phyloP scores from a whole-genome alignment of 2,329 filamentous ascomycete species.

The Fonsecaea pedrosoi region DNA sequence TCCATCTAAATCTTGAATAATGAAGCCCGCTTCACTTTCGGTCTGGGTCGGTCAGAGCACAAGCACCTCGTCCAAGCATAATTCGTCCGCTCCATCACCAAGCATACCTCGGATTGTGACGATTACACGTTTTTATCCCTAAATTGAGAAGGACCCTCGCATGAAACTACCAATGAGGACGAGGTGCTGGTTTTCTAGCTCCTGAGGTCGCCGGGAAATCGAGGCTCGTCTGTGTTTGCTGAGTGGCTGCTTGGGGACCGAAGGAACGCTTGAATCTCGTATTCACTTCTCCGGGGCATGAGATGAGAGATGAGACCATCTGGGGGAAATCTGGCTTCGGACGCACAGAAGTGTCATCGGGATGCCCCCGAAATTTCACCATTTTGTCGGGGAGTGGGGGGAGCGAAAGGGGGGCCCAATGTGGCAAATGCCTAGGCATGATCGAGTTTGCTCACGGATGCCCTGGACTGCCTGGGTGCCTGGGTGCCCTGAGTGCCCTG shows the following conservation, averaged over 20 bases:
- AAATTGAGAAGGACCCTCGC: too few species aligned
- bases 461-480: too few species aligned
- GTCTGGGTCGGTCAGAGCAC: too few species aligned
- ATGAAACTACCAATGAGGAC: neutral
- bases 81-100: too few species aligned
- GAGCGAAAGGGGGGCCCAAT: neutral
- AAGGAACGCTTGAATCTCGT: neutral
- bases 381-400: neutral
- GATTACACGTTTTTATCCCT: too few species aligned
- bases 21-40: too few species aligned
- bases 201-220: neutral
- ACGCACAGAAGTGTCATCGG: neutral
- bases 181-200: slow-evolving; percentile 1
- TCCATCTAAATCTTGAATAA: too few species aligned
- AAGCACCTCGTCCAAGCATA: too few species aligned
- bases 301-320: neutral
- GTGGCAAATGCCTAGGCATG: slow-evolving; percentile 1
- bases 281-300: neutral
- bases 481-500: neutral
- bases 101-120: too few species aligned
- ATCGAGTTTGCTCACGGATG: neutral
- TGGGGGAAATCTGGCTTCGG: neutral
- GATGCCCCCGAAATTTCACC: neutral
- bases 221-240: neutral
- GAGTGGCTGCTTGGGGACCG: neutral